Percentiles rank a stretch among this genome's conserved stretches.
Evolutionary conservation across 768 basidiomycete species (phyloP).

Genomic region (Trichaptum fuscoviolaceum): DNA sequence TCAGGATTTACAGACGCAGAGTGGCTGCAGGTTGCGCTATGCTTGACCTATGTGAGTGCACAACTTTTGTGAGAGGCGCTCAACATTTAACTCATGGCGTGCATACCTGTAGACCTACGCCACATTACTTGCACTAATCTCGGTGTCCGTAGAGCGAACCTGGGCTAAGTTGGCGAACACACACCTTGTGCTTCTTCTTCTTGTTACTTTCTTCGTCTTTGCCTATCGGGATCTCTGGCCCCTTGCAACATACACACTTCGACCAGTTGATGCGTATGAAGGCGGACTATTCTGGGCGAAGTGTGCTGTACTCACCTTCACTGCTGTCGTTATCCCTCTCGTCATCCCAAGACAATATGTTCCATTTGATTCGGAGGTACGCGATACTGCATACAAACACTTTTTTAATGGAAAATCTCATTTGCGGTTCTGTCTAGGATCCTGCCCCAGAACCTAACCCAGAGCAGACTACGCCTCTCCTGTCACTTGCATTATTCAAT

Average conservation of each 20-base stretch:
- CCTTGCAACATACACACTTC: slow-evolving; percentile 45
- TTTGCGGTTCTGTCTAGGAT: slow-evolving; percentile 20
- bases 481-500: slow-evolving; percentile 33
- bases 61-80: slow-evolving; percentile 19
- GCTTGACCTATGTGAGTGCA: slow-evolving; percentile 28
- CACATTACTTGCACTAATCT: slow-evolving; percentile 37
- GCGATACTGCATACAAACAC: slow-evolving; percentile 3
- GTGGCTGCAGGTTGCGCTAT: slow-evolving; percentile 29
- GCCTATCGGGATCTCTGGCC: slow-evolving; percentile 59
- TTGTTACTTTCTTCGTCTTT: slow-evolving; percentile 44
- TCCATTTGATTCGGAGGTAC: slow-evolving; percentile 50
- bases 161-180: slow-evolving; percentile 33
- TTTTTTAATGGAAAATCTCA: neutral
- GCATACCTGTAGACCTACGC: slow-evolving; percentile 35
- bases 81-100: neutral
- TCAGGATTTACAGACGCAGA: slow-evolving; percentile 25
- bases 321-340: slow-evolving; percentile 46
- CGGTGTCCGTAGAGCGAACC: slow-evolving; percentile 32
- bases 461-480: slow-evolving; percentile 46
- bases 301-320: slow-evolving; percentile 38
- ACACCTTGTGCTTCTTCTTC: slow-evolving; percentile 45
- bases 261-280: slow-evolving; percentile 44
- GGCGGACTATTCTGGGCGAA: slow-evolving; percentile 51
- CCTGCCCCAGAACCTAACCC: slow-evolving; percentile 29
- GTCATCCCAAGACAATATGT: slow-evolving; percentile 51